Percentiles rank a stretch among this genome's conserved stretches.
Conservation (phyloP, 1,139 yeast species). For the Suhomyces terraborum region DNA sequence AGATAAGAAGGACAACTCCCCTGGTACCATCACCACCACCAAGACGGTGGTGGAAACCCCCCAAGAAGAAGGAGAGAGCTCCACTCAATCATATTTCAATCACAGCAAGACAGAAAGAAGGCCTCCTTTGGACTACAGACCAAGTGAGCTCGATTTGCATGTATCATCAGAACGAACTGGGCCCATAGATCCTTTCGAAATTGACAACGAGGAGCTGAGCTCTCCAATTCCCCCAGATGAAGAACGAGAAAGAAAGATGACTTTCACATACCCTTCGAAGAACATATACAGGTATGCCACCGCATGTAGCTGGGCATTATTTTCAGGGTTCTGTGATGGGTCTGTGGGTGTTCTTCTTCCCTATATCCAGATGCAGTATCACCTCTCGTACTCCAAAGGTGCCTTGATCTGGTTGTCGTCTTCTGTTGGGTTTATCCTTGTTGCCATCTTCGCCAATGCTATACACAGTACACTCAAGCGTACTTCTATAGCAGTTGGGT, state of each 20-base stretch:
- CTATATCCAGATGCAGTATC: constrained; percentile 39
- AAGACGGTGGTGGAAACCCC: constrained; percentile 11
- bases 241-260: constrained; percentile 21
- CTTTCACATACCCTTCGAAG: constrained; percentile 39
- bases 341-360: constrained; percentile 49
- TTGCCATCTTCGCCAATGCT: constrained; percentile 37
- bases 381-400: constrained; percentile 43
- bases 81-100: constrained; percentile 8
- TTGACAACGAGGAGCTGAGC: constrained; percentile 1
- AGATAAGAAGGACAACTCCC: constrained; percentile 4
- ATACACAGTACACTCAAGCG: constrained; percentile 41
- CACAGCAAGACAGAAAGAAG: constrained; percentile 11
- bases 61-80: constrained; percentile 4
- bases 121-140: constrained; percentile 15
- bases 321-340: constrained; percentile 36
- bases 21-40: constrained; percentile 2
- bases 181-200: constrained; percentile 7
- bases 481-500: constrained; percentile 38
- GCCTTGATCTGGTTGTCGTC: constrained; percentile 48
- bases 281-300: constrained; percentile 45
- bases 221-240: not conserved
- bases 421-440: constrained; percentile 41
- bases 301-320: constrained; percentile 39
- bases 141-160: constrained; percentile 11
- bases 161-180: not conserved